A percentile compares a stretch with the other conserved stretches of the same genome.
phyloP scores from a whole-genome alignment of 805 yeast species.

The Isabelozyma pseudorhagii region DNA sequence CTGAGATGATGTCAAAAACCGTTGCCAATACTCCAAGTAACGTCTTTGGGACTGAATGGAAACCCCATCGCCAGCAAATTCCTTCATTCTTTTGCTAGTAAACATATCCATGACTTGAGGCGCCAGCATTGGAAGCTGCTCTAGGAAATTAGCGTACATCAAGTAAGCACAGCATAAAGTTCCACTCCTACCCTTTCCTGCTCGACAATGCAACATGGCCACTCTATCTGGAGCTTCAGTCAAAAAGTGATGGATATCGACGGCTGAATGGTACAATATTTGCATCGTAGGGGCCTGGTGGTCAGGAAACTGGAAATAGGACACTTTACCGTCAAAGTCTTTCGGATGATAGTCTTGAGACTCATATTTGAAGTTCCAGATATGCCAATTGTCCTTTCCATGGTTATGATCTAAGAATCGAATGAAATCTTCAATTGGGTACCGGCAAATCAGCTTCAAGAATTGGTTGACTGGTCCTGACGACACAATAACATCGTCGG shows the following conservation, averaged over 20 bases:
- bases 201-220: constrained; percentile 80
- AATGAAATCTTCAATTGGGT: constrained; percentile 49
- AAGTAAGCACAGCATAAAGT: constrained; percentile 68
- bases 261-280: constrained; percentile 42
- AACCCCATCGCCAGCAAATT: constrained; percentile 61
- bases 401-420: constrained; percentile 45
- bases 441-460: constrained; percentile 47
- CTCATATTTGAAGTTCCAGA: constrained; percentile 72
- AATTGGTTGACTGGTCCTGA: constrained; percentile 64
- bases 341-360: constrained; percentile 35
- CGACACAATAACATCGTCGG: constrained; percentile 63
- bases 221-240: constrained; percentile 34
- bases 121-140: constrained; percentile 20
- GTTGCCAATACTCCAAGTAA: constrained; percentile 56
- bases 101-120: constrained; percentile 51
- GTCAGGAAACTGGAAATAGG: constrained; percentile 63
- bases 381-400: constrained; percentile 55
- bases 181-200: constrained; percentile 93
- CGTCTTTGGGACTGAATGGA: constrained; percentile 68
- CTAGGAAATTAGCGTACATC: constrained; percentile 40
- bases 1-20: constrained; percentile 3
- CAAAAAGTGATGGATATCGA: constrained; percentile 45
- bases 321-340: constrained; percentile 33
- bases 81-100: constrained; percentile 54
- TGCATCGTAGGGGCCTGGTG: constrained; percentile 71